These are phyloP conservation scores for Tolypocladium cylindrosporum DNA, from an alignment of 2,329 filamentous ascomycete genomes.

Conservation along the genomic window DNA sequence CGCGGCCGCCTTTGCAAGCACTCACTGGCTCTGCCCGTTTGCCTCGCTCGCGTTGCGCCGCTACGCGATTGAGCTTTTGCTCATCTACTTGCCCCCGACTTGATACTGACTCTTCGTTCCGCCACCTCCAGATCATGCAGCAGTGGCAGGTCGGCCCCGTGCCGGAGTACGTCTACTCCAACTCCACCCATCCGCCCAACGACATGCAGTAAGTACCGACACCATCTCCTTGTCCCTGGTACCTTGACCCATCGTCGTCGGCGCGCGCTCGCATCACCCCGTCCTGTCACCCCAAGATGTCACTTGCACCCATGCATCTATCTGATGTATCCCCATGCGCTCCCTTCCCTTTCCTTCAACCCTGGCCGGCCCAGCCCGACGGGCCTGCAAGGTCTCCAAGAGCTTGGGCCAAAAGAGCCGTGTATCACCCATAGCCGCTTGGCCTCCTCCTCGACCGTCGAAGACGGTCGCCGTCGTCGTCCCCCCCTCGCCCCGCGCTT, in stretches of 20 bases:
- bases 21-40: slow-evolving; percentile 4
- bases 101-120: slow-evolving; percentile 14
- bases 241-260: slow-evolving; percentile 9
- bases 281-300: slow-evolving; percentile 1
- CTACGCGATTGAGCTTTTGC: slow-evolving; percentile 4
- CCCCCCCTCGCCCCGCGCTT: background rate
- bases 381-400: background rate
- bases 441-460: background rate
- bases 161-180: slow-evolving; percentile 49
- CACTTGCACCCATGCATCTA: slow-evolving; percentile 3
- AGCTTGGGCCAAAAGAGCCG: background rate
- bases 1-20: slow-evolving; percentile 6
- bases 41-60: slow-evolving; percentile 5
- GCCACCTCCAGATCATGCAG: slow-evolving; percentile 41
- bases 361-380: background rate
- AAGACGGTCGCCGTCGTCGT: slow-evolving; percentile 4
- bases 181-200: slow-evolving; percentile 42
- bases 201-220: slow-evolving; percentile 47
- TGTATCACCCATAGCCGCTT: slow-evolving; percentile 14
- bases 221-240: slow-evolving; percentile 22
- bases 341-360: background rate
- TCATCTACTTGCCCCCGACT: slow-evolving; percentile 6
- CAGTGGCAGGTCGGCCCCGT: slow-evolving; percentile 52
- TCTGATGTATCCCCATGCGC: background rate
- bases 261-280: background rate